Percentiles rank a stretch among this genome's conserved stretches.
Conservation (phyloP, 495 filamentous ascomycete genomes). For the Hypomontagnella monticulosa region DNA sequence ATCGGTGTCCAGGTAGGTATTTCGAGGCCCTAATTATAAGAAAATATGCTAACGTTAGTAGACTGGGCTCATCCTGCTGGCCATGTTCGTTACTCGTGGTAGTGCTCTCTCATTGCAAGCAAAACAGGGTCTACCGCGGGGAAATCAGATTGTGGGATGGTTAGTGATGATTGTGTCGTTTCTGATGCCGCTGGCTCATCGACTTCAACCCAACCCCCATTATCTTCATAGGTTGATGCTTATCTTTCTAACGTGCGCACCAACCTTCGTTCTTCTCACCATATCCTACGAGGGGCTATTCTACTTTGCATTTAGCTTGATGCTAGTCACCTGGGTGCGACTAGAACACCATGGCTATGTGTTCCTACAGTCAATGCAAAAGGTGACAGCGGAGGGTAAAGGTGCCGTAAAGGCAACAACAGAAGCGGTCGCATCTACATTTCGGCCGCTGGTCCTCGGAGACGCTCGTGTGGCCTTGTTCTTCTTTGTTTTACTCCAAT, state of each 20-base stretch:
- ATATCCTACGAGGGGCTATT: constrained; percentile 99
- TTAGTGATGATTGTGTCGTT: constrained; percentile 83
- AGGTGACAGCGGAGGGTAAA: constrained; percentile 37
- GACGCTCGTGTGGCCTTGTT: constrained; percentile 90
- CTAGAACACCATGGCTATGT: constrained; percentile 83
- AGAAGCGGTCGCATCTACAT: constrained; percentile 47
- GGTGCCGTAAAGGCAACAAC: constrained; percentile 31
- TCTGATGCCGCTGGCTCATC: constrained; percentile 81
- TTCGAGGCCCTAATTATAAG: constrained; percentile 11
- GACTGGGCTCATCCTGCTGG: constrained; percentile 84
- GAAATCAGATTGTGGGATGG: constrained; percentile 92
- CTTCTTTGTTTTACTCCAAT: constrained; percentile 93
- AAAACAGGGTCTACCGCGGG: constrained; percentile 84
- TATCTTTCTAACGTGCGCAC: constrained; percentile 92
- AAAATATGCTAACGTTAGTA: constrained; percentile 45
- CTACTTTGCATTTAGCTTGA: constrained; percentile 87
- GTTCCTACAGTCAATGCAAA: constrained; percentile 53
- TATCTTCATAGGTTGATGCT: constrained; percentile 90
- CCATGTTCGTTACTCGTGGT: constrained; percentile 86
- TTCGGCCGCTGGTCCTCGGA: constrained; percentile 78
- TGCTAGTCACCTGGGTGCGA: constrained; percentile 87
- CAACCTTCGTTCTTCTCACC: constrained; percentile 93
- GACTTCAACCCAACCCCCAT: constrained; percentile 81
- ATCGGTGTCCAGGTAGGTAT: constrained; percentile 55
- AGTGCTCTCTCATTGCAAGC: constrained; percentile 84